phyloP scores from a whole-genome alignment of 176 grass and related monocot species.

The Musa itinerans region DNA sequence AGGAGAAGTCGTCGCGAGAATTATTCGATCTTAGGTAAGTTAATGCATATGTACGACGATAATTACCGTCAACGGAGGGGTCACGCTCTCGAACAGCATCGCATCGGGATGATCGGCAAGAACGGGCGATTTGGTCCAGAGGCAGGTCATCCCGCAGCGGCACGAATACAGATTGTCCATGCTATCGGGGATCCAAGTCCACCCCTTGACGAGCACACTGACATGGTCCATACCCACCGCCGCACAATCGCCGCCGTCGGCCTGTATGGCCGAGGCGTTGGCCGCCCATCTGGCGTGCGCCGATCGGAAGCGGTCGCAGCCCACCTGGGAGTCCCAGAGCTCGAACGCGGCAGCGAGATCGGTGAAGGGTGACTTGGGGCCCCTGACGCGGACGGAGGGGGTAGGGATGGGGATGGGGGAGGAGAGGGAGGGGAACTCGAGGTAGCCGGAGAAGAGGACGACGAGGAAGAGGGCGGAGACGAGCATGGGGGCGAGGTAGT shows the following conservation, averaged over 20 bases:
- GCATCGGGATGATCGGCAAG: conserved; percentile 32
- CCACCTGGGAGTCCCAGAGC: conserved; percentile 37
- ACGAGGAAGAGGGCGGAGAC: conserved; percentile 20
- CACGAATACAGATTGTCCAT: conserved; percentile 39
- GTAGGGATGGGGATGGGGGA: background rate
- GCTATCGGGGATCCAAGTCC: conserved; percentile 35
- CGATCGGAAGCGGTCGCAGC: conserved; percentile 30
- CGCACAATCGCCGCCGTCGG: conserved; percentile 7
- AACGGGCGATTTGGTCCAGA: conserved; percentile 30
- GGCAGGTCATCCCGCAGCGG: conserved; percentile 32
- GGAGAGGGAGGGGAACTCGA: conserved; percentile 25
- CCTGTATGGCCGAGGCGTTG: conserved; percentile 30
- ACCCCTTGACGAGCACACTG: conserved; percentile 28
- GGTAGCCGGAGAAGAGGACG: conserved; percentile 28
- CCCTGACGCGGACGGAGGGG: background rate
- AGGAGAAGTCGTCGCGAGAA: background rate
- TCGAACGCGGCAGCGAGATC: conserved; percentile 24
- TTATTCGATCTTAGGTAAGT: background rate
- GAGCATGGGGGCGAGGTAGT: conserved; percentile 35
- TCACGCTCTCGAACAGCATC: conserved; percentile 27
- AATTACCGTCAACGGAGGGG: conserved; percentile 33
- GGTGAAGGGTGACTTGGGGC: conserved; percentile 24
- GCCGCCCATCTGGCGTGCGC: conserved; percentile 26
- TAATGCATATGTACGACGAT: background rate
- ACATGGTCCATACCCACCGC: conserved; percentile 21